A percentile compares a stretch with the other conserved stretches of the same genome.
phyloP scores from a whole-genome alignment of 306 rosid species.

The Pachyrhizus erosus region DNA sequence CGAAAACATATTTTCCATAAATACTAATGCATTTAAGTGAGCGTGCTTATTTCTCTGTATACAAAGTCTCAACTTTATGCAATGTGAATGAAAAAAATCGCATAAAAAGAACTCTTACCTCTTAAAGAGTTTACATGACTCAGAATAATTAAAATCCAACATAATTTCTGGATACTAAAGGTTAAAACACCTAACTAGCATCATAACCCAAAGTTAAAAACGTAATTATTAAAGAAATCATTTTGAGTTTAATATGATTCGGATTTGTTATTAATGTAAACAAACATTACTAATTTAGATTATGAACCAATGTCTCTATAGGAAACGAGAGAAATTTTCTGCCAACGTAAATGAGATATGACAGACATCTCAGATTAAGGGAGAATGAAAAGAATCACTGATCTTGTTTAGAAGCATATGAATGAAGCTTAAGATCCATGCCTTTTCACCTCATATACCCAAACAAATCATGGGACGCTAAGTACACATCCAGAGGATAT shows the following conservation, averaged over 20 bases:
- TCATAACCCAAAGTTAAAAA: background rate
- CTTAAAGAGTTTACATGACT: background rate
- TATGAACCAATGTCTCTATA: background rate
- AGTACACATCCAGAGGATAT: slow-evolving; percentile 28
- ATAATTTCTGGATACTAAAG: background rate
- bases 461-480: slow-evolving; percentile 29
- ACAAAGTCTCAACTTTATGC: background rate
- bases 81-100: background rate
- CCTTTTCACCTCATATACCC: background rate
- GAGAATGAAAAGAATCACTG: background rate
- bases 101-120: no score
- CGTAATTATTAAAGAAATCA: background rate
- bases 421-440: background rate
- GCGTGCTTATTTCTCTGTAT: background rate
- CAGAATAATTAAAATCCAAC: background rate
- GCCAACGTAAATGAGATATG: background rate
- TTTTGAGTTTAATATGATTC: background rate
- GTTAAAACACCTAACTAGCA: background rate
- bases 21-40: no score
- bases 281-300: background rate
- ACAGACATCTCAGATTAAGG: background rate
- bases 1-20: no score
- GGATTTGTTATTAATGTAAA: background rate
- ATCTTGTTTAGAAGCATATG: background rate
- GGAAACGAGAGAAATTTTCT: background rate